phyloP scores from a whole-genome alignment of 2,329 filamentous ascomycete genomes.

The Pseudogymnoascus sp. region DNA sequence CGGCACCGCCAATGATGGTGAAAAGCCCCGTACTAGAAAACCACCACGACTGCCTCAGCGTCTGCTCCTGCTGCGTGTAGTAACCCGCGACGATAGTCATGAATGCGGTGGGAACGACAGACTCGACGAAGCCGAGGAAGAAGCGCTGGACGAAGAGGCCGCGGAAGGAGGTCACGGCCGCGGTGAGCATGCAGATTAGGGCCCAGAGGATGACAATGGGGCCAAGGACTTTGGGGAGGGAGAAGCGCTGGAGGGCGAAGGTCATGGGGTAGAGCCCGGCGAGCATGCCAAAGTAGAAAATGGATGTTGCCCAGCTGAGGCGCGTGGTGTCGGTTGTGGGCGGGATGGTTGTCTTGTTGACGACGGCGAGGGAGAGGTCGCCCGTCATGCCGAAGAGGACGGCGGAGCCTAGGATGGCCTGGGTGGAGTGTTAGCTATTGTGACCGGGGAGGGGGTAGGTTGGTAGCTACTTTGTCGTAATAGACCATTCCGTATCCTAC shows the following conservation, averaged over 20 bases:
- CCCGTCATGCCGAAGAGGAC: constrained; percentile 68
- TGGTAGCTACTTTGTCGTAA: constrained; percentile 51
- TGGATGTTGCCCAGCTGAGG: constrained; percentile 67
- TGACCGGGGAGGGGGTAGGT: background rate
- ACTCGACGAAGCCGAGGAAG: constrained; percentile 53
- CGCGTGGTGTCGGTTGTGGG: constrained; percentile 56
- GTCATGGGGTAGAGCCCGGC: constrained; percentile 67
- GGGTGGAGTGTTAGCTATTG: background rate
- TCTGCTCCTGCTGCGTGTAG: constrained; percentile 59
- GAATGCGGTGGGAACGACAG: constrained; percentile 57
- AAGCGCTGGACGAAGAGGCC: constrained; percentile 61
- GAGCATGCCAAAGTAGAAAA: constrained; percentile 77
- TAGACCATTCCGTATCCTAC: constrained; percentile 59
- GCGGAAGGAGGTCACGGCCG: constrained; percentile 52
- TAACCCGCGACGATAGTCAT: constrained; percentile 54
- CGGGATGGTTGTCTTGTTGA: constrained; percentile 39
- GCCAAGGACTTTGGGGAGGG: constrained; percentile 56
- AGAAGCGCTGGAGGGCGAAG: constrained; percentile 60
- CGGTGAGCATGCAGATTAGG: constrained; percentile 58
- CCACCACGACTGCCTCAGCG: constrained; percentile 59
- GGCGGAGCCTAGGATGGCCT: constrained; percentile 60
- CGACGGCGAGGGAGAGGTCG: constrained; percentile 53
- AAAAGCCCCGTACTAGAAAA: constrained; percentile 47
- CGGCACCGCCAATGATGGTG: constrained; percentile 52
- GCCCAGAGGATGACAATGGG: constrained; percentile 58